Percentiles rank a stretch among this genome's conserved stretches.
These are phyloP conservation scores for Termitomyces sp. DNA, from an alignment of 768 basidiomycete genomes.

Conservation along the genomic window DNA sequence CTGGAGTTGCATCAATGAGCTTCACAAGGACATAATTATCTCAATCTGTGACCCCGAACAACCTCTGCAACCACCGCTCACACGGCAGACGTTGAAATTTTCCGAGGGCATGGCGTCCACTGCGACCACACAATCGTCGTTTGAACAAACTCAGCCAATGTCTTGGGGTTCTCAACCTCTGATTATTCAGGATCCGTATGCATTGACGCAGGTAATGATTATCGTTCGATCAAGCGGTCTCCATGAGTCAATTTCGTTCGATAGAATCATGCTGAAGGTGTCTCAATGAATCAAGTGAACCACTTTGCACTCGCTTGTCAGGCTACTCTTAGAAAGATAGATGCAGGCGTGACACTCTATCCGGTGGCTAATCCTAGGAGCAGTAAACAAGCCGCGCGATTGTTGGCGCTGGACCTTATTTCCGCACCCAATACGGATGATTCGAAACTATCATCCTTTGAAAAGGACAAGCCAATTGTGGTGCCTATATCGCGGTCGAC, in stretches of 20 bases:
- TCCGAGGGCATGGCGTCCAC: background rate
- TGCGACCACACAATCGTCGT: background rate
- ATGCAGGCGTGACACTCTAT: background rate
- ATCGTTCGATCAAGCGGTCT: background rate
- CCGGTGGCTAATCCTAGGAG: background rate
- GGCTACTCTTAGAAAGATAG: background rate
- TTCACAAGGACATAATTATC: background rate
- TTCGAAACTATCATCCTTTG: background rate
- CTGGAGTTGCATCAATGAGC: background rate
- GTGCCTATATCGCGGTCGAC: background rate
- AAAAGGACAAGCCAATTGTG: background rate
- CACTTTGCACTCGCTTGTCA: background rate
- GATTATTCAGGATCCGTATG: conserved; percentile 20
- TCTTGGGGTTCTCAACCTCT: conserved; percentile 14
- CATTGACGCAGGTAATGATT: conserved; percentile 7
- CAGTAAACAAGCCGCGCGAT: background rate
- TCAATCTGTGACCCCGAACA: background rate
- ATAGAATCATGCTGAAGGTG: conserved; percentile 14
- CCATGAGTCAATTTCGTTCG: background rate
- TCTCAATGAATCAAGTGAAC: background rate
- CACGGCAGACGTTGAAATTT: background rate
- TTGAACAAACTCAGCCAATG: background rate
- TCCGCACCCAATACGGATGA: background rate
- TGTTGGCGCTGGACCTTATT: background rate
- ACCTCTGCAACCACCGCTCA: background rate